phyloP scores from a whole-genome alignment of 2,329 filamentous ascomycete genomes.

The Trichophyton simii region DNA sequence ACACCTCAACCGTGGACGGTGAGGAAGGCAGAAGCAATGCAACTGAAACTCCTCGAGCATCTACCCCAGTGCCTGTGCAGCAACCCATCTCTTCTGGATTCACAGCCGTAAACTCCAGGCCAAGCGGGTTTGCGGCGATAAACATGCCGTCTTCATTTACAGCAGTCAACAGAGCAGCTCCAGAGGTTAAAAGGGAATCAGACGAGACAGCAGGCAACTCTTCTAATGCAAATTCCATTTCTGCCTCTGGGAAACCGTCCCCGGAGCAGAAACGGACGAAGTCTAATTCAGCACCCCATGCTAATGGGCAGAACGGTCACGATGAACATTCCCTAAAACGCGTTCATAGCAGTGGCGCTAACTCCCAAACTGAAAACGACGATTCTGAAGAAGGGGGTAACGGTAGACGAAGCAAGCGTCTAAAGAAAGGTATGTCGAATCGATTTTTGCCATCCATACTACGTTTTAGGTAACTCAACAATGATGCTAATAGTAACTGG shows the following conservation, averaged over 20 bases:
- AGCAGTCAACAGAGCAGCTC: slow-evolving; percentile 27
- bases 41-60: slow-evolving; percentile 25
- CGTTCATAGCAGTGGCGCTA: slow-evolving; percentile 51
- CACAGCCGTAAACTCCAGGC: slow-evolving; percentile 55
- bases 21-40: slow-evolving; percentile 22
- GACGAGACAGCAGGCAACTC: slow-evolving; percentile 47
- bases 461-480: slow-evolving; percentile 17
- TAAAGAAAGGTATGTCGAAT: slow-evolving; percentile 62
- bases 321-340: slow-evolving; percentile 57
- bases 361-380: slow-evolving; percentile 31
- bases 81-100: slow-evolving; percentile 41
- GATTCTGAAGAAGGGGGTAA: slow-evolving; percentile 48
- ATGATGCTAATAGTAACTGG: slow-evolving; percentile 17
- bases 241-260: slow-evolving; percentile 43
- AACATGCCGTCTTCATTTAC: slow-evolving; percentile 39
- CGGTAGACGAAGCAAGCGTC: slow-evolving; percentile 77
- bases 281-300: slow-evolving; percentile 39
- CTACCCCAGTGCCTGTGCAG: slow-evolving; percentile 20
- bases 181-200: slow-evolving; percentile 38
- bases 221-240: slow-evolving; percentile 49
- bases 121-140: slow-evolving; percentile 47
- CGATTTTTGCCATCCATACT: neutral
- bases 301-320: slow-evolving; percentile 43
- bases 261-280: slow-evolving; percentile 50
- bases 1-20: slow-evolving; percentile 40